Percentiles rank a stretch among this genome's conserved stretches.
Conservation (phyloP, 2,329 filamentous ascomycete species). For the Colletotrichum gigasporum region DNA sequence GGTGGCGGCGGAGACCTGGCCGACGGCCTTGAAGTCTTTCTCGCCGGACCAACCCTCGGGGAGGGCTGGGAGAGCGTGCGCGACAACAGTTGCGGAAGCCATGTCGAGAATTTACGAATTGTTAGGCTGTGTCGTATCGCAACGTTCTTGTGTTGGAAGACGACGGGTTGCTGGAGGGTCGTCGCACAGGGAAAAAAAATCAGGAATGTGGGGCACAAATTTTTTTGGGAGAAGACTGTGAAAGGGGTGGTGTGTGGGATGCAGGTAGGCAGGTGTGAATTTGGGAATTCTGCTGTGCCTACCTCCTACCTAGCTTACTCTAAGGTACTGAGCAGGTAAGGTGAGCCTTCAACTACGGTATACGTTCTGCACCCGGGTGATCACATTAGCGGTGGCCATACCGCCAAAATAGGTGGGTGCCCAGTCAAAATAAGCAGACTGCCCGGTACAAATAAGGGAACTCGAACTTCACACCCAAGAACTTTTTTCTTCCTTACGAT, state of each 20-base stretch:
- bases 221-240: too few species aligned
- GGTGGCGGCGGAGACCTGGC: slow-evolving; percentile 77
- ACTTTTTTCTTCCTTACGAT: too few species aligned
- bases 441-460: too few species aligned
- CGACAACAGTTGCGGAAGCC: slow-evolving; percentile 70
- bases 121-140: slow-evolving; percentile 8
- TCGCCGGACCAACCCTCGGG: slow-evolving; percentile 85
- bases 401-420: too few species aligned
- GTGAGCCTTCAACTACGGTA: too few species aligned
- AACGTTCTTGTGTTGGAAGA: neutral
- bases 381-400: too few species aligned
- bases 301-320: too few species aligned
- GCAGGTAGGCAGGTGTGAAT: neutral
- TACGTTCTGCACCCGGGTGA: too few species aligned
- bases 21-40: slow-evolving; percentile 90
- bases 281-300: too few species aligned
- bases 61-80: slow-evolving; percentile 77
- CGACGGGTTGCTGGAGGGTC: neutral
- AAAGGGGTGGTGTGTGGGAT: neutral
- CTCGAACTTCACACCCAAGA: too few species aligned
- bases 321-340: too few species aligned
- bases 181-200: slow-evolving; percentile 8
- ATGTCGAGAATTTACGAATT: slow-evolving; percentile 54
- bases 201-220: slow-evolving; percentile 3
- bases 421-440: too few species aligned